Evolutionary conservation across 805 yeast genomes (phyloP).

Genomic region (Kregervanrija delftensis): DNA sequence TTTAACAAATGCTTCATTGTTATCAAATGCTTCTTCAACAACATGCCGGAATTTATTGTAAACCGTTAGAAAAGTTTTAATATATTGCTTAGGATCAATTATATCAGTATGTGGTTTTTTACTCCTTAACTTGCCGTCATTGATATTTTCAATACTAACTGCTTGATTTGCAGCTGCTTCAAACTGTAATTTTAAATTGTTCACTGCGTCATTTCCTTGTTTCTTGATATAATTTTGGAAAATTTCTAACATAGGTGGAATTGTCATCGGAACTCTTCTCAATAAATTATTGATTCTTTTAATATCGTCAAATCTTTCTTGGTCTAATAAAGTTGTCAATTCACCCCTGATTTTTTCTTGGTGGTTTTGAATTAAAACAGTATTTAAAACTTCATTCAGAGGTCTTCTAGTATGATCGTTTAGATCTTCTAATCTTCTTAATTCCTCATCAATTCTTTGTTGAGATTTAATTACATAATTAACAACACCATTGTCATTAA

Average conservation of each 20-base stretch:
- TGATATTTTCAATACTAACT: neutral
- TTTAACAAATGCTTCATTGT: slow-evolving; percentile 71
- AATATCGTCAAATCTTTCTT: slow-evolving; percentile 64
- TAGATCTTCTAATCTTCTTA: slow-evolving; percentile 66
- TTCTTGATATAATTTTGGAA: slow-evolving; percentile 67
- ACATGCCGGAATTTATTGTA: slow-evolving; percentile 61
- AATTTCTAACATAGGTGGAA: slow-evolving; percentile 67
- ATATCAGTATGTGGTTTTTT: neutral
- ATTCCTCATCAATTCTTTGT: slow-evolving; percentile 75
- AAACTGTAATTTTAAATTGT: slow-evolving; percentile 37
- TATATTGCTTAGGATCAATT: slow-evolving; percentile 72
- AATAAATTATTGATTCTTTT: slow-evolving; percentile 71
- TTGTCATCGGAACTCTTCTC: slow-evolving; percentile 70
- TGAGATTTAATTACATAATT: slow-evolving; percentile 88
- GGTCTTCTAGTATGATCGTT: slow-evolving; percentile 81
- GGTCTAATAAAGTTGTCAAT: slow-evolving; percentile 67
- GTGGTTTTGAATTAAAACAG: slow-evolving; percentile 72
- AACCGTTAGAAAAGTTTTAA: slow-evolving; percentile 66
- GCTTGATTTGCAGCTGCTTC: slow-evolving; percentile 11
- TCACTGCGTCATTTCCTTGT: slow-evolving; percentile 56
- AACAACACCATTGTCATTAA: slow-evolving; percentile 72
- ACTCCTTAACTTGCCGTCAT: neutral
- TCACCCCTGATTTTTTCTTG: slow-evolving; percentile 70
- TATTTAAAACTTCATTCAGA: slow-evolving; percentile 68
- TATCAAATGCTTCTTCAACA: slow-evolving; percentile 60